A percentile compares a stretch with the other conserved stretches of the same genome.
These are phyloP conservation scores for Alternaria sp. DNA, from an alignment of 2,329 filamentous ascomycete genomes.

Conservation along the genomic window DNA sequence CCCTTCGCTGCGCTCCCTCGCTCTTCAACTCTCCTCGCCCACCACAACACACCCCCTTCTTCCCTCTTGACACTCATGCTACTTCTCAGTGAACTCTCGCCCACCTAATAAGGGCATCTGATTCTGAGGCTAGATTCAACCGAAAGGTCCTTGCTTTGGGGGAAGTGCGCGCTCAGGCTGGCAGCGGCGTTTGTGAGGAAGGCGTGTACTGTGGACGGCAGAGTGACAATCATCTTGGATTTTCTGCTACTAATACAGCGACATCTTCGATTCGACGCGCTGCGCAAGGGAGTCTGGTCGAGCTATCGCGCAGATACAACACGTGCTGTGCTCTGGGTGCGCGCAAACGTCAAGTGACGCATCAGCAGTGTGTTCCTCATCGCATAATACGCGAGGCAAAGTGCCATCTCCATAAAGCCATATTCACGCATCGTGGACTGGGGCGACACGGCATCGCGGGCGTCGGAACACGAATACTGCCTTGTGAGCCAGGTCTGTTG, in stretches of 20 bases:
- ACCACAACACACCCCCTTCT: slow-evolving; percentile 34
- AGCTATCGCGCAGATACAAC: slow-evolving; percentile 33
- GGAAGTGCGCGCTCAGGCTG: slow-evolving; percentile 43
- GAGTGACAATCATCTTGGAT: slow-evolving; percentile 44
- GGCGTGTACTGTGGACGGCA: slow-evolving; percentile 37
- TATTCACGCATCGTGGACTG: slow-evolving; percentile 42
- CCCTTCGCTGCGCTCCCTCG: slow-evolving; percentile 35
- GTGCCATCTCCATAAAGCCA: slow-evolving; percentile 43
- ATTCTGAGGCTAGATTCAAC: slow-evolving; percentile 46
- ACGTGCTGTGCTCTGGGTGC: slow-evolving; percentile 45
- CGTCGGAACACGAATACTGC: slow-evolving; percentile 38
- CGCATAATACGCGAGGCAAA: slow-evolving; percentile 46
- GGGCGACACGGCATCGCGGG: slow-evolving; percentile 38
- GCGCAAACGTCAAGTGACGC: slow-evolving; percentile 50
- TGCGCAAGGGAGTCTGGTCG: slow-evolving; percentile 33
- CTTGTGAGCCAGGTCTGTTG: slow-evolving; percentile 29
- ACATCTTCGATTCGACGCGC: slow-evolving; percentile 34
- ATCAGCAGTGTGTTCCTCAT: slow-evolving; percentile 43
- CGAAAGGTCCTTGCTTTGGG: slow-evolving; percentile 44
- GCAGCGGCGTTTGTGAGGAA: slow-evolving; percentile 43
- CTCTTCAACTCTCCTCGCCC: slow-evolving; percentile 38
- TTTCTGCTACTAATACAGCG: slow-evolving; percentile 48
- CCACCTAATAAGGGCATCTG: slow-evolving; percentile 53
- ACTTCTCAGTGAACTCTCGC: slow-evolving; percentile 49
- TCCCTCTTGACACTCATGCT: slow-evolving; percentile 45